Base-by-base conservation (phyloP, 129 eudicot genomes). In the Solidago caesia region DNA sequence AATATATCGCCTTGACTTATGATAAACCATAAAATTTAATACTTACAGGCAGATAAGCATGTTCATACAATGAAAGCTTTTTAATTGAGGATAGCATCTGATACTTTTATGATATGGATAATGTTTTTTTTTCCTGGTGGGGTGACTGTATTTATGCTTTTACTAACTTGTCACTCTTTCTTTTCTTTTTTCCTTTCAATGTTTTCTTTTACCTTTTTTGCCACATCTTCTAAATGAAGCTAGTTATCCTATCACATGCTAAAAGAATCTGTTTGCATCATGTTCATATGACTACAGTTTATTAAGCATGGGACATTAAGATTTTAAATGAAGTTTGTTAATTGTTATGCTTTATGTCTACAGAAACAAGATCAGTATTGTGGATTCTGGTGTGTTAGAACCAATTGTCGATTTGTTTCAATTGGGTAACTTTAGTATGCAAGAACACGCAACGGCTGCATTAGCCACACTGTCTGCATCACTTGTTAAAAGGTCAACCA, bases 401-500 rank as follows among this genome's bases (percentile, higher is more conserved):
- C 94, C 96, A 21, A 91, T 94, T 5, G 81, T 91, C 55, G 45
- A 75, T 62, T 90, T 94, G 76, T 92, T 83, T 43, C 82, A 72
- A 42, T 79, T 88, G n/a, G 85, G 77, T 43, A 70, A 84, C 71
- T 6, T 33, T 7, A 77, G 61, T 74, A 68, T 94, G 75, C 97
- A 94, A 58, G 99, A 91, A 62, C 82, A 94, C 58, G 96, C 99
- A 48, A 84, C 91, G n/a, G 99, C 97, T 48, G 77, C 92, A 53
- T 74, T 94, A 71, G 89, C 92, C 71, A 94, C 99, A 29, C 75
- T 94, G 7, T 94, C 99, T 43, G 99, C 99, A 46, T 87, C 94
- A 29, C 63, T 91, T 4, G 71, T 76, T 72, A 94, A 87, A 82
- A 87, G 92, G 71, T 90, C 90, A 26, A 75, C 81, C 65, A 88